Evolutionary conservation across 305 asterid species (phyloP).

Genomic region (Fraxinus sp.): DNA sequence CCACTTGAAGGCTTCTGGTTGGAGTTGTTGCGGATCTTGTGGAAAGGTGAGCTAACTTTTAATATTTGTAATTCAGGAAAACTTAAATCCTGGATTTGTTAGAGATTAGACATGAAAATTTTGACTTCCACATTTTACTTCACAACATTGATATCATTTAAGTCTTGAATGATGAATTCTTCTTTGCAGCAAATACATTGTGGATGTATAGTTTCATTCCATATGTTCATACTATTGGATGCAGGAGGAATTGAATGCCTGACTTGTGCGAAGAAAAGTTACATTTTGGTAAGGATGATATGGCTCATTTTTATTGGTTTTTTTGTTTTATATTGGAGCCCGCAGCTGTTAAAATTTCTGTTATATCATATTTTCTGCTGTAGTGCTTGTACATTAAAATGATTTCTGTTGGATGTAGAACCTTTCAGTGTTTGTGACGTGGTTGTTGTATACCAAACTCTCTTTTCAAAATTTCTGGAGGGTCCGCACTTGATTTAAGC

Average conservation of each 20-base stretch:
- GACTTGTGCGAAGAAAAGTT: constrained; percentile 79
- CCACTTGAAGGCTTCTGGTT: constrained; percentile 82
- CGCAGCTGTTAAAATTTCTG: background rate
- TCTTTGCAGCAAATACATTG: constrained; percentile 93
- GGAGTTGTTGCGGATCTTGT: constrained; percentile 98
- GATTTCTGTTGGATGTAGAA: background rate
- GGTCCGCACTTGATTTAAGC: constrained; percentile 3
- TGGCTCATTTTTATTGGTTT: constrained; percentile 6
- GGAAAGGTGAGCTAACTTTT: constrained; percentile 64
- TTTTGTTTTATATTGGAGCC: background rate
- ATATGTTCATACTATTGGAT: constrained; percentile 94
- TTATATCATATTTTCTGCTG: background rate
- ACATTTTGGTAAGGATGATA: constrained; percentile 63
- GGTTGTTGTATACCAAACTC: background rate
- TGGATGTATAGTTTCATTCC: constrained; percentile 97
- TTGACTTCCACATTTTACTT: constrained; percentile 15
- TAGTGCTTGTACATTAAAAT: constrained; percentile 9
- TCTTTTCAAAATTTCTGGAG: constrained; percentile 4
- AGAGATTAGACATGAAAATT: constrained; percentile 23
- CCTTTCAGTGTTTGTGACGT: constrained; percentile 7
- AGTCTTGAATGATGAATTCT: constrained; percentile 28
- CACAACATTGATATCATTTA: background rate
- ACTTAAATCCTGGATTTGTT: constrained; percentile 15
- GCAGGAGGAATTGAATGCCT: constrained; percentile 98
- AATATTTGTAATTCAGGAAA: background rate